Conservation (phyloP, 768 basidiomycete genomes). For the Rhizopogon vinicolor region DNA sequence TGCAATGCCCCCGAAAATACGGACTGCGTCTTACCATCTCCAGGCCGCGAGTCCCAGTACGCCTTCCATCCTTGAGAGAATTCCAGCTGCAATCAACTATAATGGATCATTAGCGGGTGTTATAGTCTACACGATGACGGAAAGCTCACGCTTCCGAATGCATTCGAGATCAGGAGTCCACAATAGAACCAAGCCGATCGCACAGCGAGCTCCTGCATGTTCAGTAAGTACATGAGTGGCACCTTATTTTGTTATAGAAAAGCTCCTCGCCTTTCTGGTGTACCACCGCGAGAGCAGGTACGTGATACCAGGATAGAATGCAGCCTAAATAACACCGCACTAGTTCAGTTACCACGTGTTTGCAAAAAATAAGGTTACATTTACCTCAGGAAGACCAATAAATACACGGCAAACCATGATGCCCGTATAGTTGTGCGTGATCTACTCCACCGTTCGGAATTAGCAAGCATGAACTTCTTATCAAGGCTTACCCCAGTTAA, state of each 20-base stretch:
- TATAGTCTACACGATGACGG: not conserved
- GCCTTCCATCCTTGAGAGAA: slow-evolving; percentile 66
- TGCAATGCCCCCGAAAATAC: not conserved
- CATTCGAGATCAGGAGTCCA: slow-evolving; percentile 59
- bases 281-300: slow-evolving; percentile 52
- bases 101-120: not conserved
- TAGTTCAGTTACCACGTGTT: no score
- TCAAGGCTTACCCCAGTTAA: slow-evolving; percentile 47
- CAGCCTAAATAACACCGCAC: slow-evolving; percentile 32
- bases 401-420: slow-evolving; percentile 55
- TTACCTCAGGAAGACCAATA: slow-evolving; percentile 57
- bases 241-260: not conserved
- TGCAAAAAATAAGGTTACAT: not conserved
- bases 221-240: not conserved
- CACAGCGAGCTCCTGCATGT: slow-evolving; percentile 54
- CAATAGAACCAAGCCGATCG: slow-evolving; percentile 57
- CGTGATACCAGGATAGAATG: slow-evolving; percentile 59
- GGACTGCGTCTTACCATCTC: slow-evolving; percentile 47
- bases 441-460: slow-evolving; percentile 24
- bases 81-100: slow-evolving; percentile 71
- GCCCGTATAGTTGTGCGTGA: slow-evolving; percentile 49
- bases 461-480: not conserved
- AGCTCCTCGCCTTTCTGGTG: slow-evolving; percentile 31
- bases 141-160: slow-evolving; percentile 56
- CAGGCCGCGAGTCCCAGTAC: slow-evolving; percentile 62